A percentile compares a stretch with the other conserved stretches of the same genome.
phyloP scores from a whole-genome alignment of 1,284 basidiomycete species.

The Ganoderma meredithae region DNA sequence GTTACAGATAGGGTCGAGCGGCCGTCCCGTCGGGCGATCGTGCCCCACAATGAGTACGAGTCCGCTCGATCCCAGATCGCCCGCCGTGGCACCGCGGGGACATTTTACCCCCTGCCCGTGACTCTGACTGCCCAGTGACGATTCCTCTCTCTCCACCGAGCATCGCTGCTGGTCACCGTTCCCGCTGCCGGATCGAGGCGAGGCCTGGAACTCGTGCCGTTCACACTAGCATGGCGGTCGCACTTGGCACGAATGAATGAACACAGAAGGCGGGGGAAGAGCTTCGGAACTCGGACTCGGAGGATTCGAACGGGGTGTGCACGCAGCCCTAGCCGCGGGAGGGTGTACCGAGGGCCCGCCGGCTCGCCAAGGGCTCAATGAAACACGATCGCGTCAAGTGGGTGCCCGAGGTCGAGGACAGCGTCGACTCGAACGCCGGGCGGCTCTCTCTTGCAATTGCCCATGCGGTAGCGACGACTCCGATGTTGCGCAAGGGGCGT shows the following conservation, averaged over 20 bases:
- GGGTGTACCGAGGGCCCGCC: not conserved
- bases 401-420: not conserved
- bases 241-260: not conserved
- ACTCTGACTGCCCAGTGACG: not conserved
- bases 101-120: not conserved
- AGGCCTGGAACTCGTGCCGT: not conserved
- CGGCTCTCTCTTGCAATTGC: not conserved
- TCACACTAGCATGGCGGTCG: not conserved
- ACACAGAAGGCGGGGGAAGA: constrained; percentile 3
- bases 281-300: constrained; percentile 1
- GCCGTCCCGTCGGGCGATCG: not conserved
- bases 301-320: constrained; percentile 21
- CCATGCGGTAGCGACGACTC: not conserved
- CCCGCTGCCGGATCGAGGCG: not conserved
- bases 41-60: not conserved
- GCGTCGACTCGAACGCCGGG: not conserved
- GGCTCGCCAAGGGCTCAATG: constrained; percentile 4
- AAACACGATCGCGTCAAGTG: constrained; percentile 17
- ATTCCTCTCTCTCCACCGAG: not conserved
- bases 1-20: not conserved
- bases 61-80: not conserved
- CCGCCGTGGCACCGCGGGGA: not conserved
- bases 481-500: not conserved
- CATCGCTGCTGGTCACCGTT: not conserved
- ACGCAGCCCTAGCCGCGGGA: not conserved